Evolutionary conservation across 495 filamentous ascomycete genomes (phyloP), one percentile per base, ranked within the genome.

Genomic region (Aspergillus haitiensis): DNA sequence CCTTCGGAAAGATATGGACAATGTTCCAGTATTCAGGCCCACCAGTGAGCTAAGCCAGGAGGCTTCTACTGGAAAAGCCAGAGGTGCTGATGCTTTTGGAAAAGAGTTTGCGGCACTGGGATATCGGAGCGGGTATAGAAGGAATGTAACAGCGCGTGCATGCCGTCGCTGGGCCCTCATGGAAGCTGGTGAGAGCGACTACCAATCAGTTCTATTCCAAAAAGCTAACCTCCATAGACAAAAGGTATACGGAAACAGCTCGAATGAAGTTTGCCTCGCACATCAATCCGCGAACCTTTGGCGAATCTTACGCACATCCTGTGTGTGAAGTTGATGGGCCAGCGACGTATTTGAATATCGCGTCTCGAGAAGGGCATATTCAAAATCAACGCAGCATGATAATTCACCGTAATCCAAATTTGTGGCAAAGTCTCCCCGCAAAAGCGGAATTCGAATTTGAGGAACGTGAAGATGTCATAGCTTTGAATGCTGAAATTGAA

Each of bases 321-420:
- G 21, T 62, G 16, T 56, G 45, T 21, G 62, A 64, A 35, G 56
- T 64, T 6, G 53, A 64, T 52, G 47, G 62, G 3, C 56, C 40
- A 16, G 62, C 58, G 13, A 52, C 33, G 12, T 64, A 52, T 33
- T 47, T 64, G 27, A 49, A 58, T 52, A 64, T 64, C 21, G 36
- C 37, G 11, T 46, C 35, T 35, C 37, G 62, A 15, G 12, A 57
- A 32, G 62, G 50, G 12, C 53, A 64, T 53, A 64, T 60, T 46
- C 13, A 60, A 36, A 64, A 60, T 34, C 57, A 55, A n/a, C 62
- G 57, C 13, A 59, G 62, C 35, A 64, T 64, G 48, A 54, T 52
- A 18, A 49, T 59, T 15, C 34, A 59, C 36, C 52, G 40, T 11
- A 57, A 56, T 33, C 51, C 53, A 18, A 36, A 32, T 13, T 21